Evolutionary conservation across 805 yeast species (phyloP), one percentile per base, ranked within the genome.

Genomic region (Schwanniomyces yamadae): DNA sequence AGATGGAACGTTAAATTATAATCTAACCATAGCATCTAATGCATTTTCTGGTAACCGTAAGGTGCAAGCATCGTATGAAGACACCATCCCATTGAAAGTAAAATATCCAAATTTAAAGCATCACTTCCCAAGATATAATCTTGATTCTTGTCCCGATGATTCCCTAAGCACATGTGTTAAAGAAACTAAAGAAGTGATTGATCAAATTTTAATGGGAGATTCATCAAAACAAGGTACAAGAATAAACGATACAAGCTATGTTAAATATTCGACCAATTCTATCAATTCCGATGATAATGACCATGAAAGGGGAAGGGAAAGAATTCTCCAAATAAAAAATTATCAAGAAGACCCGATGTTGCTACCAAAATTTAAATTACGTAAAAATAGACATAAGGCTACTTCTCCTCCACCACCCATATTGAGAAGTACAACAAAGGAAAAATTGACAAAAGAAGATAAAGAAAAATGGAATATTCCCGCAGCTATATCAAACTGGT

Each of bases 401-500:
- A 74, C 83, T 0, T 77, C 87, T 1, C 70, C 71, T 1, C 71
- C 76, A 3, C 56, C 56, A n/a, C 95, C 95, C 0, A 77, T 87
- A 0, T 71, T 88, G 28, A 58, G 63, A 34, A 42, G 47, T 11
- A 43, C 54, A 8, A 26, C 25, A 11, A 70, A 78, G 5, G 77
- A 77, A 35, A 72, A 57, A 49, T 56, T 83, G 13, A 75, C 89
- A 0, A 76, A 77, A 18, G 86, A 82, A 46, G 95, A 89, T 35
- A 84, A 80, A 44, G 78, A 75, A 18, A 73, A 77, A 42, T 91
- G 97, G 96, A 72, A 74, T 31, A 88, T 93, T 20, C 98, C 98
- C 0, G 81, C 95, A 0, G 87, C 95, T 1, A 77, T 91, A 0
- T 91, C 98, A 1, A 88, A 87, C 57, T 93, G 98, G 97, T 90